phyloP scores from a whole-genome alignment of 208 protist genomes.

The Wallacemonas sp. region DNA sequence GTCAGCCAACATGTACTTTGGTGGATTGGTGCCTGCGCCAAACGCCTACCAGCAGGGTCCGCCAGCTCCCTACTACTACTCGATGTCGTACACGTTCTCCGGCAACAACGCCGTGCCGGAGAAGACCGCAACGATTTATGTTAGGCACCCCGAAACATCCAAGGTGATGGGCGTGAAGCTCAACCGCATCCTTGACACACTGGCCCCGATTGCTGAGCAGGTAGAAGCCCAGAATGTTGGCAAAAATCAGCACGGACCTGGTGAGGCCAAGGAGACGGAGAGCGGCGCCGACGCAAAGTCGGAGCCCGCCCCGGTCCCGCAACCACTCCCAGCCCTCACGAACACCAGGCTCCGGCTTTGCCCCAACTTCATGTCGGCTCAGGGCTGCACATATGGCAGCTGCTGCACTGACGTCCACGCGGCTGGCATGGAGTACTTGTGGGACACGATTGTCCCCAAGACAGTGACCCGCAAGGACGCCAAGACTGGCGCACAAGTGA shows the following conservation, averaged over 20 bases:
- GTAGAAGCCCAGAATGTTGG: conserved; percentile 20
- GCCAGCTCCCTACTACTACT: conserved; percentile 45
- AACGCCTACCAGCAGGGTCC: background rate
- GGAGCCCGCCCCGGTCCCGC: conserved; percentile 13
- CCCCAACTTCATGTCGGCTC: conserved; percentile 45
- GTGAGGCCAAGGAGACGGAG: conserved; percentile 13
- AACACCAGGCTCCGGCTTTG: conserved; percentile 47
- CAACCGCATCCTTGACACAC: conserved; percentile 64
- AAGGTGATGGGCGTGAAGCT: conserved; percentile 58
- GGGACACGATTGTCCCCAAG: conserved; percentile 50
- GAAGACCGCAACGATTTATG: conserved; percentile 57
- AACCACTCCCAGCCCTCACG: conserved; percentile 27
- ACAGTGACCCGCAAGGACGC: conserved; percentile 22
- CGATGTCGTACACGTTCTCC: conserved; percentile 49
- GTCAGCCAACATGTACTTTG: conserved; percentile 4
- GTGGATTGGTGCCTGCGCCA: background rate
- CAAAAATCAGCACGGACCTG: background rate
- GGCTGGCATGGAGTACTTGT: conserved; percentile 69
- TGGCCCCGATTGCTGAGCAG: conserved; percentile 47
- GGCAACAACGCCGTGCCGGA: conserved; percentile 77
- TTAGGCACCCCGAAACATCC: conserved; percentile 44
- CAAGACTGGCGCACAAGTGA: conserved; percentile 23
- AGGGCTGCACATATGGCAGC: conserved; percentile 59
- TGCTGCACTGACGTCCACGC: conserved; percentile 81
- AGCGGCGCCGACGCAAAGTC: conserved; percentile 8